These are phyloP conservation scores for Digitaria exilis DNA, from an alignment of 202 grass and related monocot genomes.

Conservation along the genomic window DNA sequence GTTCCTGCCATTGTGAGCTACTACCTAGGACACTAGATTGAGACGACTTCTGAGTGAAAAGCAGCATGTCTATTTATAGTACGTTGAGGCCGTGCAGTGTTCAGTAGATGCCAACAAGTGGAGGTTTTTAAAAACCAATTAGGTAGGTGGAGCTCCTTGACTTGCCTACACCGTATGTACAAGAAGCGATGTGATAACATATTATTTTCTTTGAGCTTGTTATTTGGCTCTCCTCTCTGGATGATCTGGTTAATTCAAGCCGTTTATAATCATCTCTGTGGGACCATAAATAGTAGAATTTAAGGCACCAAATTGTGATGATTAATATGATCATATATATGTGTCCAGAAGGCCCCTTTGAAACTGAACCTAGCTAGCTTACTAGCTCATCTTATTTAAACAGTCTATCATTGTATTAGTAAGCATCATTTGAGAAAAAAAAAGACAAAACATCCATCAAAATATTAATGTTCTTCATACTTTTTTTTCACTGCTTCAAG, in stretches of 20 bases:
- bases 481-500: neutral
- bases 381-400: neutral
- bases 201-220: neutral
- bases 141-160: neutral
- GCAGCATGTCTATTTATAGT: constrained; percentile 30
- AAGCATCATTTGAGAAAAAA: neutral
- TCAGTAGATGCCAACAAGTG: neutral
- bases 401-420: neutral
- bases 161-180: neutral
- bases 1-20: constrained; percentile 25
- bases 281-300: neutral
- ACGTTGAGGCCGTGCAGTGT: neutral
- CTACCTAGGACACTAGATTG: neutral
- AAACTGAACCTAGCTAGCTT: neutral
- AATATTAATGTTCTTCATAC: neutral
- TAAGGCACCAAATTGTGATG: neutral
- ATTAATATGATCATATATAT: neutral
- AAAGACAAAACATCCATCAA: neutral
- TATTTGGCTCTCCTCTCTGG: neutral
- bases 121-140: neutral
- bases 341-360: neutral
- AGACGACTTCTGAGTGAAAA: neutral
- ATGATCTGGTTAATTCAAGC: neutral
- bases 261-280: neutral
- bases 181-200: neutral